Conservation (phyloP, 2,329 filamentous ascomycete species). For the Colletotrichum paranaense region DNA sequence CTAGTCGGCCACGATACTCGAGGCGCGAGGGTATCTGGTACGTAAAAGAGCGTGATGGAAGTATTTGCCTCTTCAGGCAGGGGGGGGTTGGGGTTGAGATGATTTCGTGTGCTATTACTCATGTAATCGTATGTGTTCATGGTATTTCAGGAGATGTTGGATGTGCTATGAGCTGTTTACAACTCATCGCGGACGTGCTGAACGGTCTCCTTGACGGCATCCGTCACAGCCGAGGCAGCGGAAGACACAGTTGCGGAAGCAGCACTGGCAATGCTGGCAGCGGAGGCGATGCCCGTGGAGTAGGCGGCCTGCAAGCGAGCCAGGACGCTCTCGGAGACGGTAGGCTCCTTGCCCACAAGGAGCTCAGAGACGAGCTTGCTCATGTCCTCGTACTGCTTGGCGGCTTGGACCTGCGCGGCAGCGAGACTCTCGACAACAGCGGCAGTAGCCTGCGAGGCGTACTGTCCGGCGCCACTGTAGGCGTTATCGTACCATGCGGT, state of each 20-base stretch:
- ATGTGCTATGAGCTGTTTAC: slow-evolving; percentile 40
- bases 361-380: slow-evolving; percentile 81
- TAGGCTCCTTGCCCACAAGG: slow-evolving; percentile 80
- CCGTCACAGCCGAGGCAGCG: slow-evolving; percentile 45
- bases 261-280: slow-evolving; percentile 55
- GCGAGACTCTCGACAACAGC: slow-evolving; percentile 53
- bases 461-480: slow-evolving; percentile 62
- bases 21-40: slow-evolving; percentile 36
- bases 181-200: slow-evolving; percentile 54
- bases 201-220: slow-evolving; percentile 53
- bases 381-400: slow-evolving; percentile 75
- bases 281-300: slow-evolving; percentile 70
- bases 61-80: background rate
- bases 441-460: slow-evolving; percentile 70
- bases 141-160: background rate
- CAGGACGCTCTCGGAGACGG: slow-evolving; percentile 85
- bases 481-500: slow-evolving; percentile 66
- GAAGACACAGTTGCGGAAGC: slow-evolving; percentile 42
- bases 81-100: background rate
- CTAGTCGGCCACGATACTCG: slow-evolving; percentile 19
- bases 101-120: slow-evolving; percentile 34
- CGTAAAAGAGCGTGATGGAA: slow-evolving; percentile 27
- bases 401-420: slow-evolving; percentile 70
- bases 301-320: slow-evolving; percentile 78
- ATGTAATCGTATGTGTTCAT: slow-evolving; percentile 31